phyloP scores from a whole-genome alignment of 352 stramenopile genomes.

The Thalassiosira mediterranea region DNA sequence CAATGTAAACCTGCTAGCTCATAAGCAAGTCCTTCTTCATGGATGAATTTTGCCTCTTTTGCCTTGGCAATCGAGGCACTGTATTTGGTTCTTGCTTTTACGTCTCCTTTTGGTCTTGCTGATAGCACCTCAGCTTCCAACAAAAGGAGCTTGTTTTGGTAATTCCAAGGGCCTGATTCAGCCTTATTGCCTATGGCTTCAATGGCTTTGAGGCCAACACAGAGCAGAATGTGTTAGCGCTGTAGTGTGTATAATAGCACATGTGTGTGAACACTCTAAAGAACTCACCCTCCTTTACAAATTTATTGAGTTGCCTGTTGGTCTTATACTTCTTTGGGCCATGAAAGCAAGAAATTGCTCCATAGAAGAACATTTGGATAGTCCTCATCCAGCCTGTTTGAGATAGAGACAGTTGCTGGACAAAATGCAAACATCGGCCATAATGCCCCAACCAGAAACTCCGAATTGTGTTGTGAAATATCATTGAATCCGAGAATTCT shows the following conservation, averaged over 20 bases:
- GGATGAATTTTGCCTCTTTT: background rate
- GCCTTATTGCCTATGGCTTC: background rate
- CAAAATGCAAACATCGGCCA: slow-evolving; percentile 19
- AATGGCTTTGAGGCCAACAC: background rate
- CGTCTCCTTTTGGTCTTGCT: slow-evolving; percentile 6
- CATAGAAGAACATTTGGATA: slow-evolving; percentile 18
- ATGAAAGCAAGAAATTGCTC: slow-evolving; percentile 19
- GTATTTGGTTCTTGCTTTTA: background rate
- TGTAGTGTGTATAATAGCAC: background rate
- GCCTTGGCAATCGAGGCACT: background rate
- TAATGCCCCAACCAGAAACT: slow-evolving; percentile 34
- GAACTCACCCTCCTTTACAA: slow-evolving; percentile 1
- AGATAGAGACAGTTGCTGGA: background rate
- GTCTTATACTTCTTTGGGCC: slow-evolving; percentile 5
- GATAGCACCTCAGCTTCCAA: slow-evolving; percentile 11
- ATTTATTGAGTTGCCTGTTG: slow-evolving; percentile 1
- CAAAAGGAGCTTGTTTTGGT: background rate
- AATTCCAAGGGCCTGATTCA: slow-evolving; percentile 7
- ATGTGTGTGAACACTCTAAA: background rate
- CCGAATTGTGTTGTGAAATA: slow-evolving; percentile 9
- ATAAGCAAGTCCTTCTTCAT: slow-evolving; percentile 1
- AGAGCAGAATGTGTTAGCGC: background rate
- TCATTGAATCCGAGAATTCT: background rate
- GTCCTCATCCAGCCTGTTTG: slow-evolving; percentile 1
- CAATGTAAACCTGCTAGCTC: slow-evolving; percentile 8